These are phyloP conservation scores for Lactarius psammicola DNA, from an alignment of 768 basidiomycete species.

Conservation along the genomic window DNA sequence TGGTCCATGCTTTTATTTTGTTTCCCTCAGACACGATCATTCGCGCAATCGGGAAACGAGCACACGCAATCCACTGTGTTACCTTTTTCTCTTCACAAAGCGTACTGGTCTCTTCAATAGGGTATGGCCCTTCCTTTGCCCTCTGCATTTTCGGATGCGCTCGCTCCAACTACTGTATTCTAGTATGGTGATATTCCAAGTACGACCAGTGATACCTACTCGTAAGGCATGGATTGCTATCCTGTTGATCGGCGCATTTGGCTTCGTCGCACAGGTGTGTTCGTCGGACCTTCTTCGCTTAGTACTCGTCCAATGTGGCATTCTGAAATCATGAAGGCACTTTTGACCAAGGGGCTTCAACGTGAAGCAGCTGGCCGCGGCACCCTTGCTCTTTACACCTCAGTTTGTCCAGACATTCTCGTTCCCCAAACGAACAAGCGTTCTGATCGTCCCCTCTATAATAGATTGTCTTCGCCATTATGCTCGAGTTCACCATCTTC, in stretches of 20 bases:
- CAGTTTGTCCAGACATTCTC: slow-evolving; percentile 37
- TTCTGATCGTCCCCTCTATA: not conserved
- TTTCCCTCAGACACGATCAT: slow-evolving; percentile 44
- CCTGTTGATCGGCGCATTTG: slow-evolving; percentile 51
- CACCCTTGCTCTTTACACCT: slow-evolving; percentile 58
- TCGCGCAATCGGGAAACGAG: slow-evolving; percentile 71
- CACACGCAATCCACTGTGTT: slow-evolving; percentile 71
- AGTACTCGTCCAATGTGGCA: not conserved
- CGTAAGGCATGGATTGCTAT: slow-evolving; percentile 46
- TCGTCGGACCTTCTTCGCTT: not conserved
- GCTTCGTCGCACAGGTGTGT: slow-evolving; percentile 46
- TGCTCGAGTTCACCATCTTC: slow-evolving; percentile 67
- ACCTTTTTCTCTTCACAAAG: slow-evolving; percentile 62
- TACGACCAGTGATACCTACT: slow-evolving; percentile 48
- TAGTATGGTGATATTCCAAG: slow-evolving; percentile 46
- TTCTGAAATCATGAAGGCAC: slow-evolving; percentile 36
- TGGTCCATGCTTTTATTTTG: not conserved
- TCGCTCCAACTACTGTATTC: not conserved
- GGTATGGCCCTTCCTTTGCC: slow-evolving; percentile 25
- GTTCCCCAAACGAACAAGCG: not conserved
- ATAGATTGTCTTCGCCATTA: slow-evolving; percentile 65
- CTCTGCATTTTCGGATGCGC: not conserved
- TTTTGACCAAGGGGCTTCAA: slow-evolving; percentile 62
- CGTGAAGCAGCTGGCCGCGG: slow-evolving; percentile 65
- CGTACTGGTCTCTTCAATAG: slow-evolving; percentile 41